Base-by-base conservation (phyloP, 768 basidiomycete genomes). In the Asterophora parasitica region DNA sequence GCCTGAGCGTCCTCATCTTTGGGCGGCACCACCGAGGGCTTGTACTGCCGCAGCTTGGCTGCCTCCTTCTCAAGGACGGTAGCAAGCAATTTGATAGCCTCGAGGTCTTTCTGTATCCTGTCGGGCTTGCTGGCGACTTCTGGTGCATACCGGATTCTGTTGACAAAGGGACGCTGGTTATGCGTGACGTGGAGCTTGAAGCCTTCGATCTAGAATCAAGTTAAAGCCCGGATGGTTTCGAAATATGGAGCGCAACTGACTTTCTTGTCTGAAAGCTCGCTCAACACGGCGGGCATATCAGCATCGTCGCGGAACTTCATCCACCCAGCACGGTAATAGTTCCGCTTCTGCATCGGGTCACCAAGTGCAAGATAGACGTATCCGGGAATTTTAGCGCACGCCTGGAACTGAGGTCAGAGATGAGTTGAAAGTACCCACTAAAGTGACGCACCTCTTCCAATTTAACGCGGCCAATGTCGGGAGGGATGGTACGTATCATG, bases 271-370 rank as follows among this genome's bases (percentile, higher is more conserved):
- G 87, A 78, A 38, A 97, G 58, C 56, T 88, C 83, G 32, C 71
- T 58, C 68, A 94, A 79, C 4, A 89, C 83, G 12, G 68, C 58
- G 2, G 72, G 59, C 80, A 97, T 91, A 57, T 96, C 90, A 8
- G 85, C 81, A 53, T 92, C 91, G 27, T 91, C 88, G 34, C 68
- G 71, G 62, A 94, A 96, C 53, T 82, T 82, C 50, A 96, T 73
- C 93, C 94, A 97, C 10, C 92, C 95, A 1, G 92, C 90, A 27
- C 95, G 88, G 62, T 95, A 92, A 63, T 88, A 97, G 58, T 88
- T 89, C 50, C 92, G 83, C 68, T 94, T 94, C 65, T 92, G 89
- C 34, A 91, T 68, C 8, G 95, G 94, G 55, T 97, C 94, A 20
- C 91, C 92, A 0, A 97, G 69, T 7, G 92, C 92, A 12, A 98